Conservation (phyloP, 164 flowering plant genomes). For the Akebia trifoliata region DNA sequence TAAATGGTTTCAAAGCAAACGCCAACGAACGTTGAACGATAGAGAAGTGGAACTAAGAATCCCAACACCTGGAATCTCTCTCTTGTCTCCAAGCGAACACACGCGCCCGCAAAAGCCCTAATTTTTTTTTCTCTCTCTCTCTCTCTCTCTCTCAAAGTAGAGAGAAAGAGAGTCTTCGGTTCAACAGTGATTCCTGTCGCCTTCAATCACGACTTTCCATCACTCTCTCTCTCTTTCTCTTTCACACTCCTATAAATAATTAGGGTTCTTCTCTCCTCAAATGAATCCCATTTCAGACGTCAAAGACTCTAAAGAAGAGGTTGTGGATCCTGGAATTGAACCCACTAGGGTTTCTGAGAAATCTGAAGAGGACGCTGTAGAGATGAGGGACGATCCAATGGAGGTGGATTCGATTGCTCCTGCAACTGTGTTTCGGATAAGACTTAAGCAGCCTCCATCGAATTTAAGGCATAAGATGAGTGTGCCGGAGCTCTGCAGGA, state of each 20-base stretch:
- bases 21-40: no score
- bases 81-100: conserved; percentile 5
- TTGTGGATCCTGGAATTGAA: conserved; percentile 15
- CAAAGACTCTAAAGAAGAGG: conserved; percentile 36
- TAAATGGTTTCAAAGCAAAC: no score
- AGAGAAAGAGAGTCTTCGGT: conserved; percentile 9
- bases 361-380: conserved; percentile 22
- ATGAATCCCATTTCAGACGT: conserved; percentile 31
- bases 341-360: conserved; percentile 20
- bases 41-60: background rate
- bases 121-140: conserved; percentile 12
- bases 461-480: conserved; percentile 89
- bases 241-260: conserved; percentile 19
- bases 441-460: conserved; percentile 83
- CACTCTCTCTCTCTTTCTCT: conserved; percentile 28
- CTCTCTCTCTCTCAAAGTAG: background rate
- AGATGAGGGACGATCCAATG: conserved; percentile 38
- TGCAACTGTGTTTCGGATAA: conserved; percentile 73
- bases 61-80: conserved; percentile 14
- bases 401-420: conserved; percentile 51
- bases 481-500: conserved; percentile 95
- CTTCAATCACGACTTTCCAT: conserved; percentile 69
- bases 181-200: conserved; percentile 66
- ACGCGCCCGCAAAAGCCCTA: conserved; percentile 5
- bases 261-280: conserved; percentile 36